These are phyloP conservation scores for Phytophthora syringae DNA, from an alignment of 352 stramenopile species.

Conservation along the genomic window DNA sequence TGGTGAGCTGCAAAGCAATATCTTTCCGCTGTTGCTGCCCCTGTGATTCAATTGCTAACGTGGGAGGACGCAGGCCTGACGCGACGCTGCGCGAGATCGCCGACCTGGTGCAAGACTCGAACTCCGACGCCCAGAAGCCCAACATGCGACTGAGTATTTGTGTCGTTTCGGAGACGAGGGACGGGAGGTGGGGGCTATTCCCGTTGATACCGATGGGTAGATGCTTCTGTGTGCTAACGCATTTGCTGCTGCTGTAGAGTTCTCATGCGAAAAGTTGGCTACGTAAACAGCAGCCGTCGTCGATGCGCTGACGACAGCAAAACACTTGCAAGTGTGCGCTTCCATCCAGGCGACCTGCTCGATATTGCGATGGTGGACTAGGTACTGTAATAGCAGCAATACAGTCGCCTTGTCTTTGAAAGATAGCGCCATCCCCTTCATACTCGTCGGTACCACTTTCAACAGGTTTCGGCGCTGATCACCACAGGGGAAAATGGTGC, in stretches of 20 bases:
- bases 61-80: constrained; percentile 50
- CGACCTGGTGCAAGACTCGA: constrained; percentile 74
- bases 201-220: background rate
- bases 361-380: constrained; percentile 70
- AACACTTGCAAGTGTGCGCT: constrained; percentile 65
- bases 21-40: background rate
- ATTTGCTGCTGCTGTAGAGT: constrained; percentile 35
- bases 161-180: constrained; percentile 59
- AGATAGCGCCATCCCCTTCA: constrained; percentile 19
- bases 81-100: constrained; percentile 74
- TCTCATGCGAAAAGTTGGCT: constrained; percentile 66
- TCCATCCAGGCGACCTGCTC: constrained; percentile 69
- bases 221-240: constrained; percentile 13
- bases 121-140: constrained; percentile 56
- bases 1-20: constrained; percentile 42
- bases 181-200: constrained; percentile 46
- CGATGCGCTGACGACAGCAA: constrained; percentile 66
- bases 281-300: constrained; percentile 59
- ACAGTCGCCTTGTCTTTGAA: constrained; percentile 15
- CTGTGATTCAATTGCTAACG: background rate
- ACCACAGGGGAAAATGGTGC: constrained; percentile 43
- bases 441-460: constrained; percentile 22
- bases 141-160: constrained; percentile 68
- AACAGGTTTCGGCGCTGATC: constrained; percentile 7
- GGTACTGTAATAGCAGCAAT: constrained; percentile 1